phyloP scores from a whole-genome alignment of 202 grass and related monocot genomes.

The Eragrostis tef region DNA sequence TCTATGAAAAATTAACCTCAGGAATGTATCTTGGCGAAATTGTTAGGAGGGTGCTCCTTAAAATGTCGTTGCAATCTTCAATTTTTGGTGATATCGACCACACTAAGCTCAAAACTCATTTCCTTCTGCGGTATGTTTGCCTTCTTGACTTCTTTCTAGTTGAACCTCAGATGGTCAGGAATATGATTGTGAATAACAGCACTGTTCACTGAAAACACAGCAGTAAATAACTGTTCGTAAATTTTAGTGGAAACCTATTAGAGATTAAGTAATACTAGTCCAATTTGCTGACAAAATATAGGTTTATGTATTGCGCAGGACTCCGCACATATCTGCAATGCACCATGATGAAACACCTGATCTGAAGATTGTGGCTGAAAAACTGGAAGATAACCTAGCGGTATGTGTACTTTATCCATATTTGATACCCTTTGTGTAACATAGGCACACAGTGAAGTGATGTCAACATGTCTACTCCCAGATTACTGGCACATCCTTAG shows the following conservation, averaged over 20 bases:
- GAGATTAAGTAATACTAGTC: conserved; percentile 6
- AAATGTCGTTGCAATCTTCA: conserved; percentile 59
- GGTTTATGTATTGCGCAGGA: conserved; percentile 48
- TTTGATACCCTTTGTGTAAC: background rate
- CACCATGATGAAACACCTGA: conserved; percentile 81
- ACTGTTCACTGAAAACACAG: background rate
- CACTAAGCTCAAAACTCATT: conserved; percentile 59
- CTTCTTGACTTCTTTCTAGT: background rate
- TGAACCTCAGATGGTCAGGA: background rate
- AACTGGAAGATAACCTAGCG: conserved; percentile 63
- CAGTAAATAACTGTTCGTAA: background rate
- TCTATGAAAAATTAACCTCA: conserved; percentile 89
- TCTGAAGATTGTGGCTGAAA: conserved; percentile 63
- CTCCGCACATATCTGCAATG: conserved; percentile 71
- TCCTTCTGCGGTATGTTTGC: conserved; percentile 58
- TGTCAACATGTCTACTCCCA: conserved; percentile 14
- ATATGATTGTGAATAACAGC: conserved; percentile 4
- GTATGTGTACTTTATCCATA: conserved; percentile 13
- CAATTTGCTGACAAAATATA: conserved; percentile 4
- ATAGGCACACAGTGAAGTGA: background rate
- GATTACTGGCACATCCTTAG: conserved; percentile 57
- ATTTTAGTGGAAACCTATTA: background rate
- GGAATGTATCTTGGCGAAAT: conserved; percentile 95
- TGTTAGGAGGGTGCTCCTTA: conserved; percentile 74
- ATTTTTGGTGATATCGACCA: conserved; percentile 62